Conservation (phyloP, 441 rosid genomes). For the Corymbia citriodora region DNA sequence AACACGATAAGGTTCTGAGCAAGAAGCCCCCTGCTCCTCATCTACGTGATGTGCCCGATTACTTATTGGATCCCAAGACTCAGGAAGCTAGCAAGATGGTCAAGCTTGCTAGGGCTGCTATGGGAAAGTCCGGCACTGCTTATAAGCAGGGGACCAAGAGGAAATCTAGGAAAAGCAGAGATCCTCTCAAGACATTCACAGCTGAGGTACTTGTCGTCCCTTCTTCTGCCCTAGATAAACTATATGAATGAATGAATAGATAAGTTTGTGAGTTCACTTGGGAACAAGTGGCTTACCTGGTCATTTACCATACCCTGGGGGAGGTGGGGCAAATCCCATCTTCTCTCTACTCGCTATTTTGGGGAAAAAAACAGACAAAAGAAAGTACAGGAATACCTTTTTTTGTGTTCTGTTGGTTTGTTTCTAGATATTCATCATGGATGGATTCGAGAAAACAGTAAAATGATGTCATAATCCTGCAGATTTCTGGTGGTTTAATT, state of each 20-base stretch:
- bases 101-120: slow-evolving; percentile 76
- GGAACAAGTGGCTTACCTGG: neutral
- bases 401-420: neutral
- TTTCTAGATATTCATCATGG: neutral
- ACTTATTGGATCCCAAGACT: slow-evolving; percentile 66
- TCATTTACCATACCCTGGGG: neutral
- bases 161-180: slow-evolving; percentile 44
- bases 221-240: neutral
- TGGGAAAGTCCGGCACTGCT: slow-evolving; percentile 46
- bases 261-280: neutral
- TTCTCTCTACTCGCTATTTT: neutral
- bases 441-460: neutral
- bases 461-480: neutral
- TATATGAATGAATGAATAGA: neutral
- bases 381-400: neutral
- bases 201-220: slow-evolving; percentile 38
- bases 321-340: neutral
- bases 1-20: slow-evolving; percentile 79
- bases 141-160: slow-evolving; percentile 37
- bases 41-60: slow-evolving; percentile 69
- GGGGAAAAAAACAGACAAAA: neutral
- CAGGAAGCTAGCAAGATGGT: slow-evolving; percentile 90
- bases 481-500: neutral
- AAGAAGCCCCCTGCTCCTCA: slow-evolving; percentile 66
- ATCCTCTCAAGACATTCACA: slow-evolving; percentile 71